Evolutionary conservation across 129 eudicot species (phyloP), one percentile per base, ranked within the genome.

Genomic region (Sambucus nigra): DNA sequence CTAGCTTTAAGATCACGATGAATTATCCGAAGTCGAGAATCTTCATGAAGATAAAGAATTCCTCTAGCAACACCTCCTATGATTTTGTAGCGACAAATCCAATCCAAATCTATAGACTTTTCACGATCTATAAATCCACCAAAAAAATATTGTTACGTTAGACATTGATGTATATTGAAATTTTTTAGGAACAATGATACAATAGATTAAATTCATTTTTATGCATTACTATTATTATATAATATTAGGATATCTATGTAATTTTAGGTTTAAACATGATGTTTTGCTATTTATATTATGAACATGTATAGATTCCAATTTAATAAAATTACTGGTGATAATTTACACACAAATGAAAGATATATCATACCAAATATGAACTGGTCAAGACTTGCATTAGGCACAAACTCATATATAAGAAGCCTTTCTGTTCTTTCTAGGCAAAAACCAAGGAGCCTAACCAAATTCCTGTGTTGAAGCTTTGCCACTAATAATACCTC

Each of bases 1-100:
- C 76, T 64, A 27, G 71, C 55, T 29, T 71, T 71, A 3, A 71
- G 49, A 51, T 71, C 76, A 15, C 71, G 40, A 31, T 71, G 76
- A 15, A 72, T 72, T 7, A 65, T 42, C 27, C 46, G 47, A 5
- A 72, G 48, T 15, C 72, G 50, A 29, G 73, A 72, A 48, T 72
- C 78, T 15, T 59, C 73, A 31, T 72, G 78, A 8, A 72, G 68
- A 31, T 72, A 72, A 4, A 66, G 55, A 11, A 72, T 19, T 2
- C 78, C 78, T 14, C 69, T 19, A 14, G 73, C 69, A 17, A 72
- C 66, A 6, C 78, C 73, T 14, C 18, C 21, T 7, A 72, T 66
- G 13, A 72, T 72, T 1, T 54, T 55, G 20, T 22, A 47, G 20
- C 78, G 68, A 15, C 2, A 50, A 4, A 18, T 23, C 75, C 68